Evolutionary conservation across 2,329 filamentous ascomycete species (phyloP), one percentile per base, ranked within the genome.

Genomic region (Curvularia verruculosa): DNA sequence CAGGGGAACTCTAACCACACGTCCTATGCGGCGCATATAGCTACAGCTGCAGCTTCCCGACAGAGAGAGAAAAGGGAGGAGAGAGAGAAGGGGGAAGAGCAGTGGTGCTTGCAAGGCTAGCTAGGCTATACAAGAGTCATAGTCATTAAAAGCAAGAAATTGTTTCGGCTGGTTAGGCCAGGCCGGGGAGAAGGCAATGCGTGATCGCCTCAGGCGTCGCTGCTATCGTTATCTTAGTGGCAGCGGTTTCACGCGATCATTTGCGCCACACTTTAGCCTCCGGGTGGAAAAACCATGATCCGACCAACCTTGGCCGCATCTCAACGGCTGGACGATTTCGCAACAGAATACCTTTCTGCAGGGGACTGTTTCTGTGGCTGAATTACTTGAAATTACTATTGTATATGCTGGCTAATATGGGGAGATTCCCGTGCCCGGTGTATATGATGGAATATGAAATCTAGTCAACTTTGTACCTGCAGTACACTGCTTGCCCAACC

Each of bases 181-280:
- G 28, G 31, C 21, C 21, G 13, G 18, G 48, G 18, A 28, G 43
- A 46, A 13, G 46, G 29, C 31, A 8, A 24, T 37, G 54, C 26
- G 23, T 36, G 49, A 12, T 53, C 53, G 54, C 54, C 54, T 53
- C 44, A 56, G 54, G 43, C 44, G 49, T 29, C 23, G 36, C 39
- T 43, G 40, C 34, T 48, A 52, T 53, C 39, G 50, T 49, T 57
- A 57, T 57, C 54, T 57, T 57, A 56, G 54, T 50, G n/a, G 44
- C 54, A 56, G 54, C 44, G n/a, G 44, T 44, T 56, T 56, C 54
- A 53, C 54, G 44, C 54, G 49, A 56, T 37, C 49, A 54, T 19
- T 51, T 49, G 51, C 54, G 54, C 54, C 54, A 47, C 54, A 46
- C 15, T 31, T 44, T 54, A 46, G 45, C 45, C 50, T 45, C 45